Base-by-base conservation (phyloP, 768 basidiomycete species). In the Postia placenta region DNA sequence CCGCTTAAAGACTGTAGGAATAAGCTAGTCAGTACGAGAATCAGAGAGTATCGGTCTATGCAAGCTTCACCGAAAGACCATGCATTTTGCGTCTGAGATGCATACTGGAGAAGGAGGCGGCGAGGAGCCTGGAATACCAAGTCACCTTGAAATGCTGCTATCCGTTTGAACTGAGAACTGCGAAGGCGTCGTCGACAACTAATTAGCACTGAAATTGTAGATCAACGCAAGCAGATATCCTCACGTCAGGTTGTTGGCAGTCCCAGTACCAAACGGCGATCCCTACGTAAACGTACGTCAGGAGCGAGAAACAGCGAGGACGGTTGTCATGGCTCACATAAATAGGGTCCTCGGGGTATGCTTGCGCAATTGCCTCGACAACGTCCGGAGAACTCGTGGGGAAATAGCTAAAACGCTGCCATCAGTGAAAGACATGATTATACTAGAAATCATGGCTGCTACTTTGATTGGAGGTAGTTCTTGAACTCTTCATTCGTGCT, bases 161-260 rank as follows among this genome's bases (percentile, higher is more conserved):
- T 33, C 2, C 46, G 46, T 24, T 47, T 47, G 35, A 20, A 47
- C 22, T 47, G 20, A 12, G 46, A 36, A n/a, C 46, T 47, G n/a
- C 30, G 41, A 19, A 19, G 12, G 17, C 19, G 30, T 33, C 36
- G 25, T 5, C n/a, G 23, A 5, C 14, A 35, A 30, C 20, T 3
- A 28, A 5, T n/a, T 14, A 27, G n/a, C 11, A 26, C 4, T 27
- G 11, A 27, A n/a, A 15, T 20, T 45, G 12, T 27, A 12, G 6
- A 26, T 5, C 20, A 6, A 14, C 28, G 4, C 4, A 26, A 26
- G n/a, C 27, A 23, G 20, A 7, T 4, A 7, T 14, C 25, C 46
- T 12, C 23, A 47, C 46, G 35, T 47, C 11, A 39, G 20, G 11
- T 11, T 24, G 20, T 35, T 30, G 35, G 22, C 11, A n/a, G 5